Evolutionary conservation across 23 red algal species (phyloP).

Genomic region (Gracilaria caudata): DNA sequence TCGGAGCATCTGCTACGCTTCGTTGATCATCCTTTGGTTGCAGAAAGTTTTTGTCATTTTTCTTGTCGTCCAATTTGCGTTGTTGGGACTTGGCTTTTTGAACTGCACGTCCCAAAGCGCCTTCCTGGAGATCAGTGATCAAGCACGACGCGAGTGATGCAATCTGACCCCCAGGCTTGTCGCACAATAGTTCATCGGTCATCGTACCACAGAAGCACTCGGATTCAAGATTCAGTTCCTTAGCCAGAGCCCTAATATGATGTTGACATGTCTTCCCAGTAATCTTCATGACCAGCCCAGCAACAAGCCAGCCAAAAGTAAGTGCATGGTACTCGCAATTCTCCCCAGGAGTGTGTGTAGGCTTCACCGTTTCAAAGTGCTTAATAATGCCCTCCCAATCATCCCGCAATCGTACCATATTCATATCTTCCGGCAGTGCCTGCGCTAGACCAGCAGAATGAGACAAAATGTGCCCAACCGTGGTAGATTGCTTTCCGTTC

Average conservation of each 20-base stretch:
- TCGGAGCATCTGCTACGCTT: not conserved
- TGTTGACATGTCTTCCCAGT: conserved; percentile 43
- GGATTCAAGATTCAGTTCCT: conserved; percentile 51
- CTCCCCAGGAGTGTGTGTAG: conserved; percentile 49
- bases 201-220: conserved; percentile 73
- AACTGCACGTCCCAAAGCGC: conserved; percentile 1
- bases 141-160: conserved; percentile 35
- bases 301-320: conserved; percentile 84
- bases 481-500: conserved; percentile 43
- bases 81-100: not conserved
- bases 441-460: conserved; percentile 76
- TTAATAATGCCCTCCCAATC: conserved; percentile 83
- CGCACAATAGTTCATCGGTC: conserved; percentile 38
- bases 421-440: conserved; percentile 45
- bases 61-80: not conserved
- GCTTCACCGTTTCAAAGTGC: conserved; percentile 42
- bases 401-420: conserved; percentile 42
- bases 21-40: not conserved
- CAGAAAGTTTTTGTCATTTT: not conserved
- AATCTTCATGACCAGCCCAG: conserved; percentile 62
- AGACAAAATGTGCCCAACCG: conserved; percentile 62
- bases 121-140: conserved; percentile 44
- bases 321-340: conserved; percentile 70
- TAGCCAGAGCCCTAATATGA: conserved; percentile 38
- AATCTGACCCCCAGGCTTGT: conserved; percentile 35